Conservation (phyloP, 1,284 basidiomycete species). For the Trametes polyzona region DNA sequence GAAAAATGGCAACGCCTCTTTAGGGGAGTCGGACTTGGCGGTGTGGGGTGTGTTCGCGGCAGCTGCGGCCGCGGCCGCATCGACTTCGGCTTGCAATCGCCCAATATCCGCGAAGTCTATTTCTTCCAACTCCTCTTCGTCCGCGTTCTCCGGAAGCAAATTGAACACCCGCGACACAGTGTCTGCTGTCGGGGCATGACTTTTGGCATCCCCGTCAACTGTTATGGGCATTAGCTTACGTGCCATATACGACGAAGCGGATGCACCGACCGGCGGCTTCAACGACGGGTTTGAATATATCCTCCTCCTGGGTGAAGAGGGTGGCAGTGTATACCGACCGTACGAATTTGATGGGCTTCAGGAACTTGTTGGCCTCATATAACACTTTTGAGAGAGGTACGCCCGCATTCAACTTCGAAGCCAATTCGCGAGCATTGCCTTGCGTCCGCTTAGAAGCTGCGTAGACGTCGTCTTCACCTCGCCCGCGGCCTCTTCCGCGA, state of each 20-base stretch:
- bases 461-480: slow-evolving; percentile 16
- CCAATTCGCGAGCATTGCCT: slow-evolving; percentile 31
- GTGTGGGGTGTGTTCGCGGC: slow-evolving; percentile 20
- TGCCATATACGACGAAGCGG: neutral
- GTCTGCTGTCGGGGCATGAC: slow-evolving; percentile 68
- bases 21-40: slow-evolving; percentile 24
- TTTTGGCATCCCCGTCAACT: slow-evolving; percentile 41
- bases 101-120: slow-evolving; percentile 67
- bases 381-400: slow-evolving; percentile 60
- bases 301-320: slow-evolving; percentile 69
- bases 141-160: slow-evolving; percentile 30
- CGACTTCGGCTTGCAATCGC: slow-evolving; percentile 44
- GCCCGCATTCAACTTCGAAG: slow-evolving; percentile 33
- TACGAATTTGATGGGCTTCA: slow-evolving; percentile 72
- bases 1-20: slow-evolving; percentile 44
- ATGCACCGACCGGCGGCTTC: slow-evolving; percentile 53
- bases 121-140: slow-evolving; percentile 56
- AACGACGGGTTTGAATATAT: slow-evolving; percentile 59
- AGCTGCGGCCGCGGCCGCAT: slow-evolving; percentile 29
- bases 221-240: slow-evolving; percentile 1
- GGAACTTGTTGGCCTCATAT: slow-evolving; percentile 59
- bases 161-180: slow-evolving; percentile 63
- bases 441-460: slow-evolving; percentile 1
- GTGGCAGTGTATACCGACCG: slow-evolving; percentile 54
- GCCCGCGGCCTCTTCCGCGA: slow-evolving; percentile 29